These are phyloP conservation scores for Rhizoclosmatium sp. DNA, from an alignment of 192 early-diverging fungal genomes.

Conservation along the genomic window DNA sequence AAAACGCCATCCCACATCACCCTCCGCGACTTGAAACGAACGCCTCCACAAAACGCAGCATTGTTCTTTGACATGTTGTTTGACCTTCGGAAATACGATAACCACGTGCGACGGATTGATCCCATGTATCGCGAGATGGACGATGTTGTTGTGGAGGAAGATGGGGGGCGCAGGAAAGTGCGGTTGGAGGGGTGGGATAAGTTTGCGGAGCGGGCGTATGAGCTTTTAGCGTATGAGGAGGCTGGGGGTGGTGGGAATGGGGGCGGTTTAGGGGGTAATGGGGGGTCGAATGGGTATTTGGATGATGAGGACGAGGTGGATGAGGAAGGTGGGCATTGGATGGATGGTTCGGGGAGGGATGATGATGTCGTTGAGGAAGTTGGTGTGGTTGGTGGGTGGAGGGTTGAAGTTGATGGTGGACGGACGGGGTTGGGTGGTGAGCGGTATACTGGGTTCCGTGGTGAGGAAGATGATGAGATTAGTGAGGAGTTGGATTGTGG, in stretches of 20 bases:
- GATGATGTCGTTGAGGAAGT: conserved; percentile 24
- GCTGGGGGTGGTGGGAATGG: conserved; percentile 1
- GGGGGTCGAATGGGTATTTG: conserved; percentile 4
- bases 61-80: conserved; percentile 70
- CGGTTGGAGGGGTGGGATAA: conserved; percentile 69
- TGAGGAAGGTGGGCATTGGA: background rate
- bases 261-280: background rate
- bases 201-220: conserved; percentile 65
- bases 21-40: conserved; percentile 55
- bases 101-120: conserved; percentile 60
- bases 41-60: conserved; percentile 37
- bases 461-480: background rate
- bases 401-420: background rate
- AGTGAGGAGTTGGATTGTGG: background rate
- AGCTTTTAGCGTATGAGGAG: conserved; percentile 62
- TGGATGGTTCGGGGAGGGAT: background rate
- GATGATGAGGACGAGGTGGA: conserved; percentile 21
- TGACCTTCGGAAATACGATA: conserved; percentile 66
- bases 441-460: too few species aligned
- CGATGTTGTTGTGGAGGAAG: conserved; percentile 53
- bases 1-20: conserved; percentile 46
- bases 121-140: conserved; percentile 64
- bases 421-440: background rate
- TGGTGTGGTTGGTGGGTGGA: background rate
- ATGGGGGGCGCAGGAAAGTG: conserved; percentile 32